Base-by-base conservation (phyloP, 129 eudicot genomes). In the Artemisia tridentata region DNA sequence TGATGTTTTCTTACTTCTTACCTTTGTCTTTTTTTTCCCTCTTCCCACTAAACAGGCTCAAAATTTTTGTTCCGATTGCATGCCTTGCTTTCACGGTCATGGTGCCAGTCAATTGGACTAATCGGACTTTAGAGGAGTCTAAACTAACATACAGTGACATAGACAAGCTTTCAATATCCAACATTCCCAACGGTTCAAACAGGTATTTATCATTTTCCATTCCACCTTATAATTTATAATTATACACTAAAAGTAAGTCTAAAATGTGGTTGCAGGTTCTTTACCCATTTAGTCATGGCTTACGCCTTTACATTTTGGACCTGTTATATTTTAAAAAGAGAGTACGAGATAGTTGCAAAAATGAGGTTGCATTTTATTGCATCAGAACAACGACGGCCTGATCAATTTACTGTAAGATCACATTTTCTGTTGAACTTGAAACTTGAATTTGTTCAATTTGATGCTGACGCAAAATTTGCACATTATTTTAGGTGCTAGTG, bases 121-220 rank as follows among this genome's bases (percentile, higher is more conserved):
- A 85, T 56, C 75, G 47, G 52, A 86, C 92, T 65, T 75, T 89
- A 67, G 83, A 86, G 75, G 68, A 56, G 31, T 85, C 88, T 8
- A 63, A 84, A 45, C 61, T 89, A 53, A 82, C 86, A 53, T 89
- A 77, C 72, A 86, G 85, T 73, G 79, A 80, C 55, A 74, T 89
- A 62, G 96, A 89, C 86, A 89, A 89, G 80, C 96, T 89, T 75
- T 89, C 96, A 19, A 86, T 89, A 68, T 84, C 96, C 73, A 89
- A 89, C 70, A 76, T 89, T 75, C 92, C 96, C 51, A 69, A 73
- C 16, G 87, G 88, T 69, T 89, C 96, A 55, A 71, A 75, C 55
- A 86, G 96, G 96, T 89, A 78, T 57, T 43, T 43, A 9, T 63
- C 29, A 13, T 31, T 60, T 15, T 47, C 12, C 11, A 25, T 60